A percentile compares a stretch with the other conserved stretches of the same genome.
These are phyloP conservation scores for Trichosphaerium sp. DNA, from an alignment of 78 protist genomes.

Conservation along the genomic window DNA sequence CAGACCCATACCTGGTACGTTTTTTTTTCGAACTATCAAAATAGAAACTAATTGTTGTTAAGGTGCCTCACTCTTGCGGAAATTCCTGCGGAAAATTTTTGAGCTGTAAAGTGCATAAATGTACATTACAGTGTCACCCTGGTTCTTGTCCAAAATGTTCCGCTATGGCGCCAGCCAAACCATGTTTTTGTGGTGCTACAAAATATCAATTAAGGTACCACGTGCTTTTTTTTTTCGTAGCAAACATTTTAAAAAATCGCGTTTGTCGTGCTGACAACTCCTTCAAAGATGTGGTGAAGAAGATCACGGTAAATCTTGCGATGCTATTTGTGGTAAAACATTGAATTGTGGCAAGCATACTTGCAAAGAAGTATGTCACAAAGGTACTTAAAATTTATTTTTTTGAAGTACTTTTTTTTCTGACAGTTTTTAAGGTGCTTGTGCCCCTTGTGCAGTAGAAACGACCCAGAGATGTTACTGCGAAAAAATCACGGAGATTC, in stretches of 20 bases:
- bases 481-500: not conserved
- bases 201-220: too few relatives aligned
- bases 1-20: too few relatives aligned
- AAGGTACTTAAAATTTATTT: too few relatives aligned
- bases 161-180: not conserved
- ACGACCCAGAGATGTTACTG: not conserved
- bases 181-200: not conserved
- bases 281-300: not conserved
- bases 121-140: not conserved
- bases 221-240: too few relatives aligned
- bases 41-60: too few relatives aligned
- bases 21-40: too few relatives aligned
- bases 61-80: not conserved
- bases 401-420: too few relatives aligned
- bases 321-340: not conserved
- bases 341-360: not conserved
- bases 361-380: not conserved
- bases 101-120: not conserved
- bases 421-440: not conserved
- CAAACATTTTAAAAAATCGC: too few relatives aligned
- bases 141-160: slow-evolving; percentile 7
- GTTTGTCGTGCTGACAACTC: too few relatives aligned
- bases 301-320: not conserved
- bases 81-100: not conserved
- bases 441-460: not conserved